Conservation (phyloP, 2,329 filamentous ascomycete genomes). For the Fusarium sp. region DNA sequence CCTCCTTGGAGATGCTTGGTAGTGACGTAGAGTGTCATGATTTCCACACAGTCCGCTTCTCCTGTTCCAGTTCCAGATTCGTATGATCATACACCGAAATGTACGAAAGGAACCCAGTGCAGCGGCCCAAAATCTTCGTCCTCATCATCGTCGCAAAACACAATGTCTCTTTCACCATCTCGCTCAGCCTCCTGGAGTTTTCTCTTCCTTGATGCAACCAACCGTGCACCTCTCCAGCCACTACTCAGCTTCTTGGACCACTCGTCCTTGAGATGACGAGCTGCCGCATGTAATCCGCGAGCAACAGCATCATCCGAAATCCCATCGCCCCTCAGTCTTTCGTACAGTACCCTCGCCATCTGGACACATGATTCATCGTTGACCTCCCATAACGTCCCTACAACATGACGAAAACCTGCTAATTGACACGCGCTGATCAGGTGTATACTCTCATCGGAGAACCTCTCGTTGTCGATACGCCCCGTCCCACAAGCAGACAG, state of each 20-base stretch:
- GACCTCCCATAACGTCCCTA: background rate
- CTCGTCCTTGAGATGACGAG: background rate
- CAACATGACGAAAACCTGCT: background rate
- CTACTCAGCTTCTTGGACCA: background rate
- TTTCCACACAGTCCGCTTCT: too few relatives aligned
- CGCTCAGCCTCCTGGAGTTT: background rate
- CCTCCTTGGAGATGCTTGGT: too few relatives aligned
- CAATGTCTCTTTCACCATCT: background rate
- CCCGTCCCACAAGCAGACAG: background rate
- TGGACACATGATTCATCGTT: background rate
- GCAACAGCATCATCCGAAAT: background rate
- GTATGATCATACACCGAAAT: background rate
- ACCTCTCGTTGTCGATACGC: background rate
- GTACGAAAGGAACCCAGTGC: background rate
- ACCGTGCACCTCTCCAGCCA: background rate
- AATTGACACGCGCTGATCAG: conserved; percentile 6
- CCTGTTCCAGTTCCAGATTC: too few relatives aligned
- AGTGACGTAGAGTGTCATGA: too few relatives aligned
- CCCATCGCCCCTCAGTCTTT: background rate
- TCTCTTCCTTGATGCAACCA: background rate
- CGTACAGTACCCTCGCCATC: background rate
- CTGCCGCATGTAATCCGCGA: background rate
- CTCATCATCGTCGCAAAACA: background rate
- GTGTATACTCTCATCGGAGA: conserved; percentile 6
- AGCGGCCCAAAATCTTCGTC: background rate